Evolutionary conservation across 1,284 basidiomycete species (phyloP).

Genomic region (Marasmius sp.): DNA sequence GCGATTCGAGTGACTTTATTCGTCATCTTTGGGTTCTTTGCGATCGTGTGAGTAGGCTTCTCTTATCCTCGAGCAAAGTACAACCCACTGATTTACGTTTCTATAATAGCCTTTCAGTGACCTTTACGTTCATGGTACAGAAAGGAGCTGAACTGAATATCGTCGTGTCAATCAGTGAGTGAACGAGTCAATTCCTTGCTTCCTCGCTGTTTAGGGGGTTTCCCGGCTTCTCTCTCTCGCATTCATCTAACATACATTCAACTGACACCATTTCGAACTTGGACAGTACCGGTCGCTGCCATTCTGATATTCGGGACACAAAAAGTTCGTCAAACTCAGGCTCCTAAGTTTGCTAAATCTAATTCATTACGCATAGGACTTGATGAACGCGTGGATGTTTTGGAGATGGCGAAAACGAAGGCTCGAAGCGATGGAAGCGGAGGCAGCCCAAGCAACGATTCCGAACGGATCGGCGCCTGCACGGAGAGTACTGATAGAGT

Average conservation of each 20-base stretch:
- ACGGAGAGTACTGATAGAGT: too few species aligned
- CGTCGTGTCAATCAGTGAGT: constrained; percentile 12
- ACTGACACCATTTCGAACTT: background rate
- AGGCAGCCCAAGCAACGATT: background rate
- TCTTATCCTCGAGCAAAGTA: background rate
- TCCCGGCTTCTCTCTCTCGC: background rate
- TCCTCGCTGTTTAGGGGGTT: background rate
- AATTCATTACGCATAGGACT: constrained; percentile 7
- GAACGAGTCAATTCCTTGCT: background rate
- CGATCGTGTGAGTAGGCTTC: constrained; percentile 6
- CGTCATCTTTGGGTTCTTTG: constrained; percentile 13
- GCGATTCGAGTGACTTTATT: constrained; percentile 9
- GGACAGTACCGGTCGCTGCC: constrained; percentile 11
- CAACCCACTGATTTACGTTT: background rate
- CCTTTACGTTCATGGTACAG: constrained; percentile 11
- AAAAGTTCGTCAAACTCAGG: constrained; percentile 1
- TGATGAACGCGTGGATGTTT: constrained; percentile 11
- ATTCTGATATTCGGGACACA: constrained; percentile 13
- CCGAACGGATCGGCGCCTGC: background rate
- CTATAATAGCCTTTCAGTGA: constrained; percentile 4
- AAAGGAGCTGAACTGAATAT: constrained; percentile 13
- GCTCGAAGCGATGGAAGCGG: background rate
- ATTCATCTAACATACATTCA: too few species aligned
- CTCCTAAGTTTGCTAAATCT: background rate
- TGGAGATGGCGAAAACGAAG: constrained; percentile 3